Evolutionary conservation across 495 filamentous ascomycete species (phyloP).

Genomic region (Penicillium roqueforti): DNA sequence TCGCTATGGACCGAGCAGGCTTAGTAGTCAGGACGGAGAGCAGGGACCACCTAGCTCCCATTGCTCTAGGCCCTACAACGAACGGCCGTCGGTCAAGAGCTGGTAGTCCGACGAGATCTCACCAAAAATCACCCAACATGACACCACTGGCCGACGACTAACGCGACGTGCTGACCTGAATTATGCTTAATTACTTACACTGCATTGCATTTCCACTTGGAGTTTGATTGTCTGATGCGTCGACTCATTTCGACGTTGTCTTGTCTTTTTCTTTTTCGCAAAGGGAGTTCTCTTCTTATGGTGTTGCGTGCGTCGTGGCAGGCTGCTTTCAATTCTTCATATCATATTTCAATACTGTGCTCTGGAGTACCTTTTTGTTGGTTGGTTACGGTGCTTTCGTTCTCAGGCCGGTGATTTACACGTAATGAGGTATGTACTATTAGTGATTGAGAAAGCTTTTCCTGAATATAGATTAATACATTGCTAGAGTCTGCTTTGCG

Average conservation of each 20-base stretch:
- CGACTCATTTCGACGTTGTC: neutral
- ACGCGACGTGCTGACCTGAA: conserved; percentile 18
- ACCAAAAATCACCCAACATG: conserved; percentile 41
- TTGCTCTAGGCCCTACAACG: conserved; percentile 40
- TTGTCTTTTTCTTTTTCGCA: neutral
- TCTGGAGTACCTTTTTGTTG: conserved; percentile 28
- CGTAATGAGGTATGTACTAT: conserved; percentile 26
- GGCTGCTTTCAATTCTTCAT: conserved; percentile 24
- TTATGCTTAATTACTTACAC: conserved; percentile 13
- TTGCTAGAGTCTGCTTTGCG: conserved; percentile 2
- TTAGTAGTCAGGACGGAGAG: conserved; percentile 77
- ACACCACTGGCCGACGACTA: conserved; percentile 40
- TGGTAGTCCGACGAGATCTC: conserved; percentile 43
- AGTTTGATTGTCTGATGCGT: conserved; percentile 13
- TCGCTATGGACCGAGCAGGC: conserved; percentile 67
- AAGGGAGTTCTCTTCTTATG: conserved; percentile 2
- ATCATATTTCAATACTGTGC: conserved; percentile 25
- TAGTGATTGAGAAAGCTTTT: conserved; percentile 11
- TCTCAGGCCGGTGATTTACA: conserved; percentile 24
- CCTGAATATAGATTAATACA: conserved; percentile 31
- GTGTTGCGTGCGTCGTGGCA: conserved; percentile 2
- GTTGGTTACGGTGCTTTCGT: conserved; percentile 16
- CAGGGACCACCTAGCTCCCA: conserved; percentile 59
- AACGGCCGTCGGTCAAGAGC: conserved; percentile 45
- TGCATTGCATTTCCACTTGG: conserved; percentile 25